Evolutionary conservation across 257 asterid species (phyloP), one percentile per base, ranked within the genome.

Genomic region (Solanum verrucosum): DNA sequence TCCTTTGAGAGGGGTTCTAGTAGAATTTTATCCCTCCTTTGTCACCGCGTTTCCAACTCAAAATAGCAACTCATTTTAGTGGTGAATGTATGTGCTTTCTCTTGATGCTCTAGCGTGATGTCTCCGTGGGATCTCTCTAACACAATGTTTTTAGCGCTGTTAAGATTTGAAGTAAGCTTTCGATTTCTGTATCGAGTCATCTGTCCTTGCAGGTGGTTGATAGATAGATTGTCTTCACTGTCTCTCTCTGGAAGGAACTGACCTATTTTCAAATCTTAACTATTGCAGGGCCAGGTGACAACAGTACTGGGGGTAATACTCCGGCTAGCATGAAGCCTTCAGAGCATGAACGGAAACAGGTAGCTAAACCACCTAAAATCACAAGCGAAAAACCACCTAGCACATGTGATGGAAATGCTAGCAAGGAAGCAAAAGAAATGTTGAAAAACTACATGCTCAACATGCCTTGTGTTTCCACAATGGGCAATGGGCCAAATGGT

Each of bases 381-480:
- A 37, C 89, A 16, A 3, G 89, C 81, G 83, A 87, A 79, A 67
- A 88, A 82, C 13, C 70, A 49, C 31, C 86, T 29, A 49, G 44
- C 34, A 40, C 88, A 5, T 85, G 87, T 4, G 27, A 29, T 38
- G 25, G 40, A 40, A 87, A 84, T 83, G 81, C 87, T 68, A 60
- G 56, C 91, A 88, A 88, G 67, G 87, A 84, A 37, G 65, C 89
- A 5, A 90, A 84, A 84, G 84, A 86, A 35, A 13, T 59, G 59
- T 49, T 83, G 3, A 92, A 89, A 92, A 88, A 90, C 7, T 67
- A 89, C 15, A 90, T 92, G 95, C 82, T 87, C 2, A 94, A 94
- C 29, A 95, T 96, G 98, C 98, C 98, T 1, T 90, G 83, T 6
- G 98, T 95, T 21, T 88, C 93, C 21, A 94, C 98, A 8, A 93